These are phyloP conservation scores for Tulasnella sp. DNA, from an alignment of 768 basidiomycete species.

Conservation along the genomic window DNA sequence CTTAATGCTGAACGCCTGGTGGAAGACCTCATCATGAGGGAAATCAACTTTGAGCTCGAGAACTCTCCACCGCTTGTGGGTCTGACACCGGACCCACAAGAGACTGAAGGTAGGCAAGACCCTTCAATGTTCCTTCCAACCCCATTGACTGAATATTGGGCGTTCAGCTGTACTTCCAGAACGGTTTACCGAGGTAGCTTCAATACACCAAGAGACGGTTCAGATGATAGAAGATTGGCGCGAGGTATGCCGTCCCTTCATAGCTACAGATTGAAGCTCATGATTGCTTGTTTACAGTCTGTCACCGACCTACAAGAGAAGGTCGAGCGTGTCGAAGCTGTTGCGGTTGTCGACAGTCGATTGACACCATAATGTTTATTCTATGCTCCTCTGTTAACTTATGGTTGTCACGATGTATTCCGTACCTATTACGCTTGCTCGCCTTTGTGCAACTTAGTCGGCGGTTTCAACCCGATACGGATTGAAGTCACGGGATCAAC, in stretches of 20 bases:
- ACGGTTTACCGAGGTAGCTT: not conserved
- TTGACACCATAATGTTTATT: constrained; percentile 6
- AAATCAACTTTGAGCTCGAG: constrained; percentile 6
- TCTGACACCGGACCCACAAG: not conserved
- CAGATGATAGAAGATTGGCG: constrained; percentile 7
- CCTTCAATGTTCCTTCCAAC: not conserved
- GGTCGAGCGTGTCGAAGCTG: constrained; percentile 7
- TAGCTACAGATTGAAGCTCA: not conserved
- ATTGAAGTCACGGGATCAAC: too few species aligned
- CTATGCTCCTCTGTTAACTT: not conserved
- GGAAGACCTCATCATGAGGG: constrained; percentile 20
- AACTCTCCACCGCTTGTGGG: constrained; percentile 2
- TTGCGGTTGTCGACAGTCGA: not conserved
- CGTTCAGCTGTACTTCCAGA: not conserved
- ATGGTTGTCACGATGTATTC: not conserved
- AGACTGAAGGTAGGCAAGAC: not conserved
- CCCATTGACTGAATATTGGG: not conserved
- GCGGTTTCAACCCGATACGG: too few species aligned
- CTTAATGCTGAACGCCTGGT: constrained; percentile 21
- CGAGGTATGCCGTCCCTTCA: not conserved
- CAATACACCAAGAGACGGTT: not conserved
- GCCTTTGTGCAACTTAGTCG: too few species aligned
- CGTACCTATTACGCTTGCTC: not conserved
- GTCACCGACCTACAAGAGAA: constrained; percentile 3
- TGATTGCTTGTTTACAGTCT: not conserved